Base-by-base conservation (phyloP, 495 filamentous ascomycete species). In the Lentithecium fluviatile region DNA sequence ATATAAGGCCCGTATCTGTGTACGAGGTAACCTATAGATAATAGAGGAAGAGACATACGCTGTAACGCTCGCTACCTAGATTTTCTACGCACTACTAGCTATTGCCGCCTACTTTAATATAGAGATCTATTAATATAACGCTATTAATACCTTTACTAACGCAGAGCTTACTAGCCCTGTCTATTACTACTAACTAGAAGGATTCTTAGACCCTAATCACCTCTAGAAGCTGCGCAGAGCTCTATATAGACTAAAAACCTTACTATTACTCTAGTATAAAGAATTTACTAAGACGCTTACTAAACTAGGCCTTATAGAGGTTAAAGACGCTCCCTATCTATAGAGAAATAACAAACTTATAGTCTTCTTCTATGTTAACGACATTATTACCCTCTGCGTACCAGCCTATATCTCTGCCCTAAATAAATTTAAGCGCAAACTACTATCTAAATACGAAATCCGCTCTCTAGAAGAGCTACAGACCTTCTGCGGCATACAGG, bases 221-320 rank as follows among this genome's bases (percentile, higher is more conserved):
- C 34, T 58, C 23, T 20, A 20, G 21, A 21, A 46, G 21, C 61
- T 64, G 20, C 5, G 24, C 1, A 13, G 53, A 7, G 60, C 53
- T 2, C 55, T 64, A 1, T 64, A 64, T 45, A 46, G 54, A 6
- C 47, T 64, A 7, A 64, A 64, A 34, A 32, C 4, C 0, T 6
- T 53, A 7, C 61, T 47, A 37, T 26, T 53, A 11, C 54, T 64
- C 1, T 64, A 42, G 61, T 64, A 64, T 32, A 37, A 58, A 11
- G 25, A 58, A 4, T 54, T 64, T 20, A 45, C 6, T 6, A 45
- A 42, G 19, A 52, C 46, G 1, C 61, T 64, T 10, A 26, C 4
- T 15, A 23, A 53, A 29, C 17, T 64, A 26, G 47, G 47, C 1
- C 48, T 64, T 43, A 43, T 20, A n/a, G 6, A 43, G 19, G 13